Base-by-base conservation (phyloP, 306 rosid genomes). In the Corylus heterophylla region DNA sequence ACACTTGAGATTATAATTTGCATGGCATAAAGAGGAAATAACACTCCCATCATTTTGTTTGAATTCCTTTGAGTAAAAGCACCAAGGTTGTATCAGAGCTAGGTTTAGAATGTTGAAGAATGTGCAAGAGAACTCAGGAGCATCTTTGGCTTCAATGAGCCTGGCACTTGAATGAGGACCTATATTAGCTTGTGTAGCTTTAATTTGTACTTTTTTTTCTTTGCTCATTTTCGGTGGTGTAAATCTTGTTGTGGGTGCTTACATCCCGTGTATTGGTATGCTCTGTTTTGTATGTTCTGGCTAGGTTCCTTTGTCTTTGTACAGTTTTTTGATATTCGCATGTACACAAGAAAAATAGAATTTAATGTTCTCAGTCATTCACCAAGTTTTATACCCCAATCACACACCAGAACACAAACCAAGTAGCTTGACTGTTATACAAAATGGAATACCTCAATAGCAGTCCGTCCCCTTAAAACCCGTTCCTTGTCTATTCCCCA, bases 401-500 rank as follows among this genome's bases (percentile, higher is more conserved):
- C 18, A 45, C 47, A 56, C 35, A 42, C 71, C 79, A 29, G 35
- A 55, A 63, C 51, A 79, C 56, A 75, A 14, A 76, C 2, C 16
- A 62, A 3, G 49, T 27, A 76, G 47, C 6, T 18, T 25, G 14
- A 54, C 52, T 27, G 37, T 72, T 47, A 72, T 27, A 51, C 37
- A 44, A n/a, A 66, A 76, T 77, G 73, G 56, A 78, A 73, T 91
- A 95, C 99, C 99, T 95, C 99, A 74, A 93, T 75, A 83, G 96
- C 98, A 72, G 98, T 95, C 74, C 99, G 96, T 70, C 99, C 98
- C 81, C 94, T 90, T 83, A 95, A 89, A 74, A 95, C 96, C 44
- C 99, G 92, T 78, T 95, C 97, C 90, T 91, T 96, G 79, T 96
- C 99, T 71, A 93, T 88, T 75, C 97, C 99, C 97, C 98, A 96